phyloP scores from a whole-genome alignment of 306 rosid genomes.

The Malus sylvestris region DNA sequence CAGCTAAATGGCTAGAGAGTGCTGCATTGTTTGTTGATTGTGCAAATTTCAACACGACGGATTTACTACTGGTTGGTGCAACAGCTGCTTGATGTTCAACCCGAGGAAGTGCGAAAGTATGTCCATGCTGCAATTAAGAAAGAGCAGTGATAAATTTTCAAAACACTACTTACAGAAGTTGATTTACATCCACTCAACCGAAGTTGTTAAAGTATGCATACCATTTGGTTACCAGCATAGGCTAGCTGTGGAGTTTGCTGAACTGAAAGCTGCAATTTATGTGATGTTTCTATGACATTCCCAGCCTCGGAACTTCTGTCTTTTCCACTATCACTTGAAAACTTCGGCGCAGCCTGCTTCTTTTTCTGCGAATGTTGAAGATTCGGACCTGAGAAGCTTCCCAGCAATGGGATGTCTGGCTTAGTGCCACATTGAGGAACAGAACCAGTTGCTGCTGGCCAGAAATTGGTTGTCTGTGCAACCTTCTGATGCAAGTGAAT shows the following conservation, averaged over 20 bases:
- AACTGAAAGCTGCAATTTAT: conserved; percentile 30
- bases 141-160: conserved; percentile 6
- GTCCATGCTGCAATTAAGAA: conserved; percentile 41
- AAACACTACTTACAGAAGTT: background rate
- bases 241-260: conserved; percentile 34
- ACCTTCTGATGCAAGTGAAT: conserved; percentile 49
- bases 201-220: conserved; percentile 21
- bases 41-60: conserved; percentile 25
- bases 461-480: conserved; percentile 25
- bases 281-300: conserved; percentile 25
- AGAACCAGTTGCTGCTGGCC: conserved; percentile 29
- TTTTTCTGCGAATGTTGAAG: conserved; percentile 19
- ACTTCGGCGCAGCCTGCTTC: conserved; percentile 18
- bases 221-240: conserved; percentile 37
- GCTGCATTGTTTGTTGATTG: conserved; percentile 27
- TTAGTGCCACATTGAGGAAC: conserved; percentile 35
- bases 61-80: conserved; percentile 29
- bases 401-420: conserved; percentile 27
- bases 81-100: conserved; percentile 42
- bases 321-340: conserved; percentile 19
- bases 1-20: conserved; percentile 26
- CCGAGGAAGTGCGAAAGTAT: conserved; percentile 33
- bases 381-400: conserved; percentile 23
- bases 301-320: conserved; percentile 26
- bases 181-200: background rate